Evolutionary conservation across 2,329 filamentous ascomycete genomes (phyloP), one percentile per base, ranked within the genome.

Genomic region (Paecilomyces niveus): DNA sequence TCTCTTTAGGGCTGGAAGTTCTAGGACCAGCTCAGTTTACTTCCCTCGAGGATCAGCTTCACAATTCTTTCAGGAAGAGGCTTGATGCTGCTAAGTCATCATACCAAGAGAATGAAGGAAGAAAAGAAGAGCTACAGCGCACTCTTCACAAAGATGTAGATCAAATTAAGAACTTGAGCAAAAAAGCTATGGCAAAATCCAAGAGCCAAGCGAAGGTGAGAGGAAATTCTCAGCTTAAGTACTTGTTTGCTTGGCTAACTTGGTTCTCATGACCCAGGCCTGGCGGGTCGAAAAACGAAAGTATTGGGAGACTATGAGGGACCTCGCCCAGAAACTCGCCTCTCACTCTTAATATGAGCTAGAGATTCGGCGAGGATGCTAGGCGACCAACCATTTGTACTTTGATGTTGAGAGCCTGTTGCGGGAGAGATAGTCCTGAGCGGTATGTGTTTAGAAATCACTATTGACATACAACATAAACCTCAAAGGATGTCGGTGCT

Each of bases 261-360:
- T 33, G 11, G 21, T 24, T 13, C 4, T 21, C n/a, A 26, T 35
- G n/a, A 29, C 13, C 32, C 58, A 65, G 64, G 63, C 60, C 59
- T 62, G 29, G 32, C 54, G 56, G n/a, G 58, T 58, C 13, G 58
- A 60, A 26, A 62, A 59, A 50, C 57, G 58, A 21, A 64, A 58
- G 52, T 60, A 62, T 51, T 57, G 60, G n/a, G 60, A 61, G 33
- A 59, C 62, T 35, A 59, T 65, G 21, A 61, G 60, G 51, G 57
- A 60, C 11, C 54, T 65, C 13, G 63, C 64, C n/a, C 59, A 52
- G 55, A 62, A 60, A 54, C 59, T 65, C 32, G 57, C 62, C 32
- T 24, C 55, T 10, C 54, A 54, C 10, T 52, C 50, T 52, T 52
- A 50, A 18, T 6, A 18, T 45, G 4, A 10, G 35, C 5, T 9